Evolutionary conservation across 768 basidiomycete species (phyloP), one percentile per base, ranked within the genome.

Genomic region (Chalciporus sphaerocephalus): DNA sequence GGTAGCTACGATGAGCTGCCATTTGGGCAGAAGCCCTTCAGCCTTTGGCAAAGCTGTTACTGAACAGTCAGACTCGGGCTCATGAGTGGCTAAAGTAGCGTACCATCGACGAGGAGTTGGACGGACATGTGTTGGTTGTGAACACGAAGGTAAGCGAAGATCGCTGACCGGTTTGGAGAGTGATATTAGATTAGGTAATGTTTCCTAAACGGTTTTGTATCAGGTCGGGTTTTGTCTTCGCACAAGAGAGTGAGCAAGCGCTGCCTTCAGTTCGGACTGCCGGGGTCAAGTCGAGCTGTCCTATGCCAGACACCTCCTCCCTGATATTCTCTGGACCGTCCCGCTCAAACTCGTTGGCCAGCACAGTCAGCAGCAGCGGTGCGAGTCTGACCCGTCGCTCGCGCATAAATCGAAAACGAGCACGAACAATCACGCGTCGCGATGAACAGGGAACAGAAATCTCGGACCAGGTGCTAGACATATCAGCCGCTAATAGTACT

Each of bases 1-100:
- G 17, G 74, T 69, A 28, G 91, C 80, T 28, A 93, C 80, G 49
- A 94, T 56, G 42, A 96, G 78, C 66, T 92, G 87, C 92, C 93
- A 97, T 63, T 81, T 76, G 2, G 92, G 91, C 8, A 99, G 78
- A 60, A 77, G 74, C 22, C 93, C 94, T 7, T 70, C 69, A 12
- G 72, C 69, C 38, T 80, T 69, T 0, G 89, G 90, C 9, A 92
- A 72, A 57, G 73, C 85, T 87, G 45, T 21, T 13, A 8, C 9
- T 10, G 22, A 20, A 17, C 22, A 5, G 36, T 54, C 43, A 58
- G 45, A 15, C 38, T 9, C 11, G 9, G 1, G n/a, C 0, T 11
- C 16, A 13, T 22, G 12, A 44, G 21, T 6, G 13, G n/a, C n/a
- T 3, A 7, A 1, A 9, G 12, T 32, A 1, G 18, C 4, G 10